Conservation (phyloP, 2,329 filamentous ascomycete genomes). For the Hypoxylon sp. region DNA sequence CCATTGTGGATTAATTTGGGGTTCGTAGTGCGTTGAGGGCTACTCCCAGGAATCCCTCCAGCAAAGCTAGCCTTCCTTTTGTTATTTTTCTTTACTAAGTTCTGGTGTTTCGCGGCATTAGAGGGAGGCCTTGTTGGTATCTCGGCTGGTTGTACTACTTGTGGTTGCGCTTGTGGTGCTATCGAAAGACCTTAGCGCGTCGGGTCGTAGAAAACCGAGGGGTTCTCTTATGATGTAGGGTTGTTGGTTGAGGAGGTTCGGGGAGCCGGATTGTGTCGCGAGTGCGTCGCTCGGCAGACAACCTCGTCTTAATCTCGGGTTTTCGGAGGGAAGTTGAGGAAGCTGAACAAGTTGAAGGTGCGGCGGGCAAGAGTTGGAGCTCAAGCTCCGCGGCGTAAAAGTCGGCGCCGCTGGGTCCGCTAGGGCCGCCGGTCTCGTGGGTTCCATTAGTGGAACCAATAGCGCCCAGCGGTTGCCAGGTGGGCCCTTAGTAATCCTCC, state of each 20-base stretch:
- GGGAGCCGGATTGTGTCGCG: constrained; percentile 18
- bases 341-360: constrained; percentile 1
- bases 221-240: constrained; percentile 8
- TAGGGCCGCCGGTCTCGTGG: constrained; percentile 27
- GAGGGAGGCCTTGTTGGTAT: constrained; percentile 5
- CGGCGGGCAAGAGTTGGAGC: constrained; percentile 39
- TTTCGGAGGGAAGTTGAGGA: constrained; percentile 3
- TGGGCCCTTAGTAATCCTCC: constrained; percentile 57
- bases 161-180: constrained; percentile 33
- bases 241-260: constrained; percentile 26
- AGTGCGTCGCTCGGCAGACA: constrained; percentile 13
- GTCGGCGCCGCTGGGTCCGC: constrained; percentile 38
- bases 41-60: constrained; percentile 47
- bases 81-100: constrained; percentile 13
- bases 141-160: constrained; percentile 15
- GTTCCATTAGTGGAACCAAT: constrained; percentile 37
- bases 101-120: constrained; percentile 24
- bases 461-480: constrained; percentile 34
- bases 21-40: background rate
- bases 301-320: constrained; percentile 9
- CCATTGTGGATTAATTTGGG: constrained; percentile 8
- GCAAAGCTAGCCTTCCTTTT: constrained; percentile 41
- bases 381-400: constrained; percentile 39
- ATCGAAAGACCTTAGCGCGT: constrained; percentile 35
- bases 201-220: constrained; percentile 19